Base-by-base conservation (phyloP, 768 basidiomycete genomes). In the Coprinopsis marcescibilis region DNA sequence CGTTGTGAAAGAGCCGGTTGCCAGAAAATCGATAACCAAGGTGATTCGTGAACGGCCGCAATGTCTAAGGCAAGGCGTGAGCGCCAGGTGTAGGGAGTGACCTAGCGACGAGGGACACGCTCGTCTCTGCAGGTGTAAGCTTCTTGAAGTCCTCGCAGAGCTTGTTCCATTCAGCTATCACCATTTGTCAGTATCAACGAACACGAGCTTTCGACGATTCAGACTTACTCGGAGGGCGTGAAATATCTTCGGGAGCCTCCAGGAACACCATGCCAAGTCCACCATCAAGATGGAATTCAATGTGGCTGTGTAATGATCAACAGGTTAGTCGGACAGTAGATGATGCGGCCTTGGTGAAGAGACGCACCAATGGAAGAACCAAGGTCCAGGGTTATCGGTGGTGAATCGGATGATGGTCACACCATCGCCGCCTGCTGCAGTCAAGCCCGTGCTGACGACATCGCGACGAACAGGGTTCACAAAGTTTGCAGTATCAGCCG, bases 351-450 rank as follows among this genome's bases (percentile, higher is more conserved):
- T 14, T 26, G 11, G 30, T 34, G 8, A 37, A 3, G 25, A 6
- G 12, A 13, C 40, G 15, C 30, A 53, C 66, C 67, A 72, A 36
- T 73, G 74, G 44, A 75, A 56, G 48, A 76, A 65, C 74, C 78
- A 83, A 7, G 78, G 76, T 3, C 84, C 85, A 1, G 83, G 61
- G 60, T 86, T 86, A 55, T 88, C 77, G 0, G 84, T 83, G 21
- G 61, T 61, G 65, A 83, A 86, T 4, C 83, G 75, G 34, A 89
- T 65, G 0, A n/a, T n/a, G n/a, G 76, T 76, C 15, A 75, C 72
- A 19, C 69, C 68, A 45, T 74, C 74, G 1, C 57, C 59, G 15
- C 49, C 54, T 24, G 52, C 32, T 10, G 29, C 8, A 32, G 8
- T n/a, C n/a, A n/a, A n/a, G n/a, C 70, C 68, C 5, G 74, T 70